Conservation (phyloP, 768 basidiomycete genomes). For the Leccinum incarnatum region DNA sequence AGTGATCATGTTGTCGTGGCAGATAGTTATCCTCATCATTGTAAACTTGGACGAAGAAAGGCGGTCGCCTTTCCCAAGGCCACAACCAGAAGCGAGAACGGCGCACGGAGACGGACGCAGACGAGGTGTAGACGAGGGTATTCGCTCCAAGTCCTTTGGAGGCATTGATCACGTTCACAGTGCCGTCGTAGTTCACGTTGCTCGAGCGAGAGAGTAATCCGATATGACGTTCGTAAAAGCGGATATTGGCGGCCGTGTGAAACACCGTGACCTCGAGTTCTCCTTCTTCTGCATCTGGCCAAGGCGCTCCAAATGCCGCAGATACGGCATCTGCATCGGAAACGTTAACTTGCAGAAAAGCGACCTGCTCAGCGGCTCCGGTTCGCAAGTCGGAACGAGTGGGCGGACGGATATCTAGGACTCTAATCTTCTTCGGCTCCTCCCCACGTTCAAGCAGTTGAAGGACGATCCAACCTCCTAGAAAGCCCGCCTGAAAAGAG, state of each 20-base stretch:
- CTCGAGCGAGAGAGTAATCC: slow-evolving; percentile 52
- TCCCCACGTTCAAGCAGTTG: slow-evolving; percentile 71
- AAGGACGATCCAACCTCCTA: slow-evolving; percentile 76
- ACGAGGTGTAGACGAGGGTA: slow-evolving; percentile 69
- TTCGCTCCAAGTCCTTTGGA: slow-evolving; percentile 52
- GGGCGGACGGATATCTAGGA: slow-evolving; percentile 67
- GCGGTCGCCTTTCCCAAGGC: slow-evolving; percentile 69
- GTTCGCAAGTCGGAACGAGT: slow-evolving; percentile 53
- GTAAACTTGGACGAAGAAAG: slow-evolving; percentile 58
- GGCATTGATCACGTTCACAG: slow-evolving; percentile 62
- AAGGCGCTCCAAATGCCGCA: slow-evolving; percentile 61
- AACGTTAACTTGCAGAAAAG: slow-evolving; percentile 60
- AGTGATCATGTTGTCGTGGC: slow-evolving; percentile 55
- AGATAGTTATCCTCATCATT: slow-evolving; percentile 55
- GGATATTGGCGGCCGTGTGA: slow-evolving; percentile 75
- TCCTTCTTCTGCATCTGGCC: slow-evolving; percentile 41
- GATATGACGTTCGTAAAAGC: slow-evolving; percentile 66
- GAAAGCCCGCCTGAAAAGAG: slow-evolving; percentile 57
- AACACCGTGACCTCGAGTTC: slow-evolving; percentile 55
- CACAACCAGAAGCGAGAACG: slow-evolving; percentile 63
- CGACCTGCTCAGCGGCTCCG: slow-evolving; percentile 49
- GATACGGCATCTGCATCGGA: slow-evolving; percentile 51
- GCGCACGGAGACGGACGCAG: slow-evolving; percentile 60
- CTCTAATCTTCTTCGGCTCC: slow-evolving; percentile 58
- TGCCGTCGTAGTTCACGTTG: slow-evolving; percentile 64